Conservation (phyloP, 768 basidiomycete species). For the Tulasnella sp. region DNA sequence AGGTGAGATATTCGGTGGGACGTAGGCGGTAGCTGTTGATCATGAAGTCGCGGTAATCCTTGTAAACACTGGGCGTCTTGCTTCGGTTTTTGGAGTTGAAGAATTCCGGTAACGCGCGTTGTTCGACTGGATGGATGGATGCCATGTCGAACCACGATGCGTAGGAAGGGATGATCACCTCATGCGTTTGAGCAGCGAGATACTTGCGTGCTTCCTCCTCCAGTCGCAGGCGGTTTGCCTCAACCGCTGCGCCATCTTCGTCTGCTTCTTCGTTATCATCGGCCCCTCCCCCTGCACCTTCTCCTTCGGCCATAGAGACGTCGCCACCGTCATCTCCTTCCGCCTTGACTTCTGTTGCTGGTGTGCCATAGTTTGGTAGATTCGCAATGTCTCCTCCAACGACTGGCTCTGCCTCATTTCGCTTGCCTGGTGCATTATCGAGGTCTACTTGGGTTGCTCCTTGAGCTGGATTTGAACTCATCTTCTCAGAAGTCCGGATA, state of each 20-base stretch:
- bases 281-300: slow-evolving; percentile 49
- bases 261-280: slow-evolving; percentile 81
- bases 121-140: slow-evolving; percentile 87
- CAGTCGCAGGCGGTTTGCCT: slow-evolving; percentile 69
- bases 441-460: slow-evolving; percentile 59
- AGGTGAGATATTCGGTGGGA: slow-evolving; percentile 92
- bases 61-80: slow-evolving; percentile 96
- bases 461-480: slow-evolving; percentile 5
- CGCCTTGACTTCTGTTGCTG: slow-evolving; percentile 35
- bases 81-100: slow-evolving; percentile 93
- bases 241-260: slow-evolving; percentile 69
- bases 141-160: slow-evolving; percentile 98
- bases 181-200: slow-evolving; percentile 94
- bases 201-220: slow-evolving; percentile 91
- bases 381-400: slow-evolving; percentile 75
- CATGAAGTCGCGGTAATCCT: slow-evolving; percentile 99
- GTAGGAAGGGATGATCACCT: slow-evolving; percentile 94
- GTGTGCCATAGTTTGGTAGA: slow-evolving; percentile 42
- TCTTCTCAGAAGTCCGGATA: neutral
- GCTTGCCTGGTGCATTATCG: slow-evolving; percentile 76
- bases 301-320: slow-evolving; percentile 22
- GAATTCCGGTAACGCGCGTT: slow-evolving; percentile 91
- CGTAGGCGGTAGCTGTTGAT: slow-evolving; percentile 95
- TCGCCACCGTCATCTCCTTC: slow-evolving; percentile 48
- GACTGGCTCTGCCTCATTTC: slow-evolving; percentile 81